These are phyloP conservation scores for Chlamydomonas sphaeroides DNA, from an alignment of 139 green algal genomes.

Conservation along the genomic window DNA sequence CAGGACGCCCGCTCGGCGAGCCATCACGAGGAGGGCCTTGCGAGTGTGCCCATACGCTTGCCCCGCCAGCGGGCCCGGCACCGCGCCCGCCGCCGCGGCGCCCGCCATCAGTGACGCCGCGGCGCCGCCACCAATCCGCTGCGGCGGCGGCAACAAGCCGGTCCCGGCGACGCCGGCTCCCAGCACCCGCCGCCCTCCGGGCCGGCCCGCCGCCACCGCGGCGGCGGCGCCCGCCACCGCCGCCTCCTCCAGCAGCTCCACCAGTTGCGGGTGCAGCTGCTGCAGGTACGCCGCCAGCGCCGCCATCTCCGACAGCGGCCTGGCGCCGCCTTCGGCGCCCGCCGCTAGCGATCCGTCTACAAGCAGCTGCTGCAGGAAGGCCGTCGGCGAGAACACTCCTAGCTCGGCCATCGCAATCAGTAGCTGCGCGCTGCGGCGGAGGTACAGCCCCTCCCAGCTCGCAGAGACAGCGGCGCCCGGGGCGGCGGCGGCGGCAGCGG, in stretches of 20 bases:
- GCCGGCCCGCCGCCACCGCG: not conserved
- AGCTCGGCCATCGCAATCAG: constrained; percentile 24
- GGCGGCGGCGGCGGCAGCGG: too few relatives aligned
- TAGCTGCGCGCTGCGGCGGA: constrained; percentile 23
- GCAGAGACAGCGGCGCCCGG: too few relatives aligned
- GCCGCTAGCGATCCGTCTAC: not conserved
- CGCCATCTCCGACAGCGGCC: not conserved
- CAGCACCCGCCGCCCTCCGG: constrained; percentile 3
- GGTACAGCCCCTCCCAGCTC: constrained; percentile 20
- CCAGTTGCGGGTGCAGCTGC: constrained; percentile 27
- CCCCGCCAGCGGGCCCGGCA: not conserved
- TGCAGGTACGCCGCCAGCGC: constrained; percentile 23
- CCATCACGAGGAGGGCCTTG: constrained; percentile 15
- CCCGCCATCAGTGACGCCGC: not conserved
- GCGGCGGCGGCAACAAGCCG: too few relatives aligned
- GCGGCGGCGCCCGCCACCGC: constrained; percentile 5
- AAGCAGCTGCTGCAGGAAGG: constrained; percentile 18
- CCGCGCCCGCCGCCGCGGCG: not conserved
- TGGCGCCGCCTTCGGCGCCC: not conserved
- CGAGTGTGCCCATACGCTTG: constrained; percentile 18
- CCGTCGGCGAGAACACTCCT: not conserved
- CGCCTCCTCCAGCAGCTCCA: constrained; percentile 9
- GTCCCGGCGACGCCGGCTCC: not conserved
- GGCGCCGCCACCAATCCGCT: too few relatives aligned
- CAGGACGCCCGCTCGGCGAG: not conserved